Evolutionary conservation across 768 basidiomycete genomes (phyloP).

Genomic region (Mycena floridula): DNA sequence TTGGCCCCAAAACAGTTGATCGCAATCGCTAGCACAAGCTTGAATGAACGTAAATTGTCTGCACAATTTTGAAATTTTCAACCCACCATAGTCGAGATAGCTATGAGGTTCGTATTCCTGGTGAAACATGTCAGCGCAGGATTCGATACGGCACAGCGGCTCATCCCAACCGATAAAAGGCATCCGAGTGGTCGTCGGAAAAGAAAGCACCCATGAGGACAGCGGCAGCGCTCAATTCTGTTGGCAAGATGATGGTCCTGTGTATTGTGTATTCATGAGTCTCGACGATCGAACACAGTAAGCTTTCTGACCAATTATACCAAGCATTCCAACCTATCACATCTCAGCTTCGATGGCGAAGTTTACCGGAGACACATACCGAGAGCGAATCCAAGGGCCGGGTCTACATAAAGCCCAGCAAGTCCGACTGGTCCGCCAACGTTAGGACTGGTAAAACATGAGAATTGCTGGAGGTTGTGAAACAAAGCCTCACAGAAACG

Average conservation of each 20-base stretch:
- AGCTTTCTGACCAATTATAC: constrained; percentile 5
- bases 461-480: constrained; percentile 18
- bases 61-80: not conserved
- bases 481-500: constrained; percentile 3
- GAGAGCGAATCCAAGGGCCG: constrained; percentile 28
- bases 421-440: not conserved
- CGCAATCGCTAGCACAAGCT: constrained; percentile 1
- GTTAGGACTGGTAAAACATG: not conserved
- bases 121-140: no score
- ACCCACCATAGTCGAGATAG: not conserved
- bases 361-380: constrained; percentile 25
- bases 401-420: constrained; percentile 25
- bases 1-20: constrained; percentile 30
- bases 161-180: not conserved
- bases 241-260: not conserved
- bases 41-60: not conserved
- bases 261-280: no score
- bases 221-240: not conserved
- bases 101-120: not conserved
- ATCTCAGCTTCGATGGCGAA: constrained; percentile 15
- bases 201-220: not conserved
- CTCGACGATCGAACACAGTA: no score
- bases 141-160: not conserved
- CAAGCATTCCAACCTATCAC: constrained; percentile 30
- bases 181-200: not conserved